Evolutionary conservation across 768 basidiomycete genomes (phyloP), one percentile per base, ranked within the genome.

Genomic region (Tylopilus subfusipes): DNA sequence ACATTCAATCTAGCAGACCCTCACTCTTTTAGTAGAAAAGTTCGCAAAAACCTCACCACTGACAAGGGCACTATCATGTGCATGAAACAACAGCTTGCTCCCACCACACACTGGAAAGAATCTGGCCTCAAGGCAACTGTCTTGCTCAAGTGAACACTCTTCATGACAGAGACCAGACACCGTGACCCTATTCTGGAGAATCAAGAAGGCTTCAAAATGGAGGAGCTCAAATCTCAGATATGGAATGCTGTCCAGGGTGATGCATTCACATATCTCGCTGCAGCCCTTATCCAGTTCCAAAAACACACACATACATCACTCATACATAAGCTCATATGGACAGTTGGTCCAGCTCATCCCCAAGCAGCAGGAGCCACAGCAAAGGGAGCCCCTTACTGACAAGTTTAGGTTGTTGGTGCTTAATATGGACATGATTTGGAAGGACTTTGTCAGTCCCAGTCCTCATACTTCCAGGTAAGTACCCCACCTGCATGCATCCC

Each of bases 141-240:
- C 6, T 71, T 88, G n/a, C 77, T 97, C 36, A 90, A 91, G 64
- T 95, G 92, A 91, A 88, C 92, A 0, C 76, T 95, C 54, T 91
- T 92, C 68, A 75, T 93, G 59, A 85, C 90, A 2, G 85, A 90
- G 58, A 79, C 83, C 7, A 78, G 91, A 24, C 84, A 87, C 65
- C 79, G 81, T n/a, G 83, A 90, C 60, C 73, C 82, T 2, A 76
- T 78, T 5, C 69, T 93, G 34, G 86, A 89, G 60, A 77, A 82
- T 59, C 75, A 77, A 29, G 76, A 75, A 7, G 89, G 84, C 2
- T 87, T 85, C 71, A 83, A 78, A 57, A 85, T 88, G 2, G 88
- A 91, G 48, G 84, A 88, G 50, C 78, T 95, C 39, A 92, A 95
- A 68, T 82, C 79, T 2, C 85, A 90, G 56, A 83, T 93, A 21